phyloP scores from a whole-genome alignment of 2,329 filamentous ascomycete species.

The Aspergillus intermedius region DNA sequence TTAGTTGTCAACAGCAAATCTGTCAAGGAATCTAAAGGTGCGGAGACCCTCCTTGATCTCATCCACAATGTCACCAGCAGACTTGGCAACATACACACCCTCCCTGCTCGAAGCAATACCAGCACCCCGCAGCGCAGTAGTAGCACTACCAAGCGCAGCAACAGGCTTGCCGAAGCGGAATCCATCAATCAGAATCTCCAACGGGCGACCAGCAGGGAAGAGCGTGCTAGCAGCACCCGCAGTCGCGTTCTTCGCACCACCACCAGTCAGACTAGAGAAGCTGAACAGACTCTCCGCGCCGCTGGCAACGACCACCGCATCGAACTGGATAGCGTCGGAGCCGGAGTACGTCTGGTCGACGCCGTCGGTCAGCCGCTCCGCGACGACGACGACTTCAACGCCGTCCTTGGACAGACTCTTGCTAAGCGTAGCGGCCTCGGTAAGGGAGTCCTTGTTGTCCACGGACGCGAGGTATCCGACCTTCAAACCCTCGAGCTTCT shows the following conservation, averaged over 20 bases:
- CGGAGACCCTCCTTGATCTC: slow-evolving; percentile 54
- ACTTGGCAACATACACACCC: slow-evolving; percentile 30
- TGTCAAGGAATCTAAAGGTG: slow-evolving; percentile 59
- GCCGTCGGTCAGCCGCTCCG: slow-evolving; percentile 49
- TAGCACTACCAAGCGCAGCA: slow-evolving; percentile 49
- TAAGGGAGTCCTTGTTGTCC: slow-evolving; percentile 38
- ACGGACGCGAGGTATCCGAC: slow-evolving; percentile 57
- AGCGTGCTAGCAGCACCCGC: slow-evolving; percentile 47
- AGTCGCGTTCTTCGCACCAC: slow-evolving; percentile 9
- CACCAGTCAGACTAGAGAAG: slow-evolving; percentile 12
- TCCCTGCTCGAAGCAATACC: slow-evolving; percentile 37
- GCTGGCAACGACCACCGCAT: slow-evolving; percentile 51
- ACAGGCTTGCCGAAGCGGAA: slow-evolving; percentile 67
- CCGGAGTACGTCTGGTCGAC: slow-evolving; percentile 60
- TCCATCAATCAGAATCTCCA: slow-evolving; percentile 56
- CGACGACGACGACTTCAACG: slow-evolving; percentile 55
- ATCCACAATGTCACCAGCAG: slow-evolving; percentile 35
- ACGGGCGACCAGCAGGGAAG: slow-evolving; percentile 58
- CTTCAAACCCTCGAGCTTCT: slow-evolving; percentile 56
- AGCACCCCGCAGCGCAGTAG: slow-evolving; percentile 34
- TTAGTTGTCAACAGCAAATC: slow-evolving; percentile 52
- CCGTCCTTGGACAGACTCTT: slow-evolving; percentile 35
- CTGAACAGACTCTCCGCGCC: slow-evolving; percentile 51
- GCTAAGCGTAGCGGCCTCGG: slow-evolving; percentile 47
- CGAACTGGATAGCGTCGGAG: slow-evolving; percentile 48